These are phyloP conservation scores for Cladosporium sp. DNA, from an alignment of 2,329 filamentous ascomycete genomes.

Conservation along the genomic window DNA sequence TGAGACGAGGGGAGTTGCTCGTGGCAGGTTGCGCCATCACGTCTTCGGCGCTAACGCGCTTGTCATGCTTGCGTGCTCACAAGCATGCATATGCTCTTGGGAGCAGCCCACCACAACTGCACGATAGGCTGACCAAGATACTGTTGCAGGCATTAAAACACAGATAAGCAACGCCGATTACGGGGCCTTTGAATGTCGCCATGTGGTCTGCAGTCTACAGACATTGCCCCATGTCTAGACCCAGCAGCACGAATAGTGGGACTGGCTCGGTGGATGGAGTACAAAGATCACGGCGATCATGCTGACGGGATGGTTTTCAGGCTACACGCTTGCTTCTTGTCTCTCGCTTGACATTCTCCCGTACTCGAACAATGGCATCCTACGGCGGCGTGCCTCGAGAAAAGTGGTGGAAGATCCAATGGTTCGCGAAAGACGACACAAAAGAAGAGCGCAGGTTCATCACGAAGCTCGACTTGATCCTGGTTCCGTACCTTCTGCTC, in stretches of 20 bases:
- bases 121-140: background rate
- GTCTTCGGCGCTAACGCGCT: background rate
- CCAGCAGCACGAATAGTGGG: background rate
- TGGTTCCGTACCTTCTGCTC: conserved; percentile 59
- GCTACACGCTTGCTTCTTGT: no score
- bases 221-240: background rate
- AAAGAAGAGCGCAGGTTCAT: conserved; percentile 55
- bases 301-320: no score
- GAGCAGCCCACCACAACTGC: background rate
- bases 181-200: background rate
- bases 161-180: background rate
- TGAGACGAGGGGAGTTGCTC: background rate
- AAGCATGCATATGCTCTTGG: background rate
- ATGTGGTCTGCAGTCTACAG: background rate
- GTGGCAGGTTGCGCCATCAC: background rate
- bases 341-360: no score
- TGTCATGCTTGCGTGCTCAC: background rate
- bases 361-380: background rate
- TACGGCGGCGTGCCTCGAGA: background rate
- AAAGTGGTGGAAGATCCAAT: conserved; percentile 38
- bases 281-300: background rate
- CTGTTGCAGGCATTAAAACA: background rate
- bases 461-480: conserved; percentile 57
- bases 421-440: conserved; percentile 54
- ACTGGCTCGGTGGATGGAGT: background rate